Conservation (phyloP, 305 asterid species). For the Solanum hybrid region DNA sequence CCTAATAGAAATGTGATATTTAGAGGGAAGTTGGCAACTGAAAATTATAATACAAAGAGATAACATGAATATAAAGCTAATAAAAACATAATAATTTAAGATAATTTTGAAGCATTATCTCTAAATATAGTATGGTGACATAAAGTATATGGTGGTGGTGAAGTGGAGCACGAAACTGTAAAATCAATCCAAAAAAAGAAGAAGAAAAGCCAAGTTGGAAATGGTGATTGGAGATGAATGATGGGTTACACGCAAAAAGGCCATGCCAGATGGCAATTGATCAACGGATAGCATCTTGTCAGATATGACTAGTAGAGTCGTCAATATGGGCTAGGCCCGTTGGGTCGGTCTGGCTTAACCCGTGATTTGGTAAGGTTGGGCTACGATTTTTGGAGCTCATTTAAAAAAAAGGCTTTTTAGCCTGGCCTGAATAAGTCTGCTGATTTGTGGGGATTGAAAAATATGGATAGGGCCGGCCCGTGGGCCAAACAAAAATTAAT, state of each 20-base stretch:
- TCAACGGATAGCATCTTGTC: background rate
- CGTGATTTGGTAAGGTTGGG: no score
- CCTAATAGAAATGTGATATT: background rate
- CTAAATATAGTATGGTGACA: background rate
- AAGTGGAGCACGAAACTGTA: background rate
- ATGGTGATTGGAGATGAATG: background rate
- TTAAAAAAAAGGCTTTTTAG: no score
- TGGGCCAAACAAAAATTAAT: no score
- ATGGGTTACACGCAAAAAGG: no score
- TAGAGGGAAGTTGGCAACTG: background rate
- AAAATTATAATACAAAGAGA: background rate
- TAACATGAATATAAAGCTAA: background rate
- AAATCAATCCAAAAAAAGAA: background rate
- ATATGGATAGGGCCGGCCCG: no score
- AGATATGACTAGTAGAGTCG: background rate
- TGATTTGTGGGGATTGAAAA: no score
- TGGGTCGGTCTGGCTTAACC: no score
- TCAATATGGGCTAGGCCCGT: no score
- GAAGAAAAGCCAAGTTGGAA: background rate
- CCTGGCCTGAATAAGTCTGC: no score
- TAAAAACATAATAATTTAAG: background rate
- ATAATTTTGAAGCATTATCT: background rate
- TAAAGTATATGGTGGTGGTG: background rate
- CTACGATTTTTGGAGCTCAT: no score
- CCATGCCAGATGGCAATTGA: background rate